Percentiles rank a stretch among this genome's conserved stretches.
Conservation (phyloP, 345 rosid species). For the Bruguiera parviflora region DNA sequence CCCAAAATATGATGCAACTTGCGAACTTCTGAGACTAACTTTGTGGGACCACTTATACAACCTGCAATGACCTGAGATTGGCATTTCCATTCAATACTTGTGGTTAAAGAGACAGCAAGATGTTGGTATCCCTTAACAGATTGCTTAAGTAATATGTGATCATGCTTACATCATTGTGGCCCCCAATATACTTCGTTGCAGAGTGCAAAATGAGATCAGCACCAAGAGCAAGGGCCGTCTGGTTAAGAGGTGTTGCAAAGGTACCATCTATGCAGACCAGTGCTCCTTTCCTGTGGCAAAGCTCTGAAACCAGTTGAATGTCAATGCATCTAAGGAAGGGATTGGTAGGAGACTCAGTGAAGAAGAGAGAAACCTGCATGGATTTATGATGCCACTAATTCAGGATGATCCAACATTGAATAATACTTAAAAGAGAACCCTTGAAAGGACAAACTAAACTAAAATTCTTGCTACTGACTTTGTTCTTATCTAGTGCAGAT, state of each 20-base stretch:
- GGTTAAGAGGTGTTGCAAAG: constrained; percentile 96
- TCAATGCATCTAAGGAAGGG: constrained; percentile 96
- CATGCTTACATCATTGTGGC: constrained; percentile 86
- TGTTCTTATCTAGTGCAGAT: constrained; percentile 62
- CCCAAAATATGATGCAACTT: constrained; percentile 90
- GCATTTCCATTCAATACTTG: not conserved
- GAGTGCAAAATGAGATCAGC: constrained; percentile 96
- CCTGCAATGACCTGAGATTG: constrained; percentile 84
- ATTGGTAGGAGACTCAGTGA: constrained; percentile 94
- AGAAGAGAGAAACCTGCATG: constrained; percentile 82
- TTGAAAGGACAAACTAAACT: not conserved
- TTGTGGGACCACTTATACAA: constrained; percentile 76
- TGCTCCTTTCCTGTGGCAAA: constrained; percentile 85
- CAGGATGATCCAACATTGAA: constrained; percentile 3
- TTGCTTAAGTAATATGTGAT: constrained; percentile 11
- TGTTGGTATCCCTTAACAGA: not conserved
- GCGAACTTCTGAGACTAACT: constrained; percentile 72
- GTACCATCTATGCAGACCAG: constrained; percentile 98
- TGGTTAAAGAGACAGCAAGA: not conserved
- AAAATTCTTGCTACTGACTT: constrained; percentile 43
- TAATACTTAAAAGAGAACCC: constrained; percentile 1
- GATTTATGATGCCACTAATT: constrained; percentile 18
- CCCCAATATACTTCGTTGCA: constrained; percentile 86
- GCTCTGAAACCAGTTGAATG: constrained; percentile 74
- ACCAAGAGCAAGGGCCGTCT: constrained; percentile 90